Conservation (phyloP, 1,284 basidiomycete genomes). For the Fomitopsis pinicola region DNA sequence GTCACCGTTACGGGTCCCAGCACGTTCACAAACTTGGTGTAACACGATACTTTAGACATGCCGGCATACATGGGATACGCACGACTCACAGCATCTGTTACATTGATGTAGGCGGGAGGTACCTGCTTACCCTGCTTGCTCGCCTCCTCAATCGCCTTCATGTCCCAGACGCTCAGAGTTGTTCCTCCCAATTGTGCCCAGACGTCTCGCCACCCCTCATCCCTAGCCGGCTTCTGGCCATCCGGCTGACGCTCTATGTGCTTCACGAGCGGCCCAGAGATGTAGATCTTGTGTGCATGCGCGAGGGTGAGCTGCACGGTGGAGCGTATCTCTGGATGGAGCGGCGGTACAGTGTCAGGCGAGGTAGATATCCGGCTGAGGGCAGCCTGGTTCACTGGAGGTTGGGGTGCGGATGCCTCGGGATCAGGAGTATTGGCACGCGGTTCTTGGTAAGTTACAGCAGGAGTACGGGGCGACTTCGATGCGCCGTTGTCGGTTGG, state of each 20-base stretch:
- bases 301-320: conserved; percentile 64
- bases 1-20: conserved; percentile 69
- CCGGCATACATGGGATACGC: conserved; percentile 1
- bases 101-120: conserved; percentile 83
- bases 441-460: background rate
- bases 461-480: background rate
- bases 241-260: conserved; percentile 73
- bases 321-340: conserved; percentile 78
- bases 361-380: conserved; percentile 2
- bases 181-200: conserved; percentile 95
- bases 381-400: conserved; percentile 15
- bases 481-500: background rate
- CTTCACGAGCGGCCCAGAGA: conserved; percentile 74
- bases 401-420: conserved; percentile 7
- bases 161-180: conserved; percentile 89
- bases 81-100: conserved; percentile 75
- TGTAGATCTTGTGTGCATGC: conserved; percentile 77
- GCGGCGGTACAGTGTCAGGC: conserved; percentile 25
- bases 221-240: conserved; percentile 64
- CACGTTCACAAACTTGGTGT: conserved; percentile 61
- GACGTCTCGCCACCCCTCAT: conserved; percentile 88
- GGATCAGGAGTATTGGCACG: background rate
- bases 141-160: conserved; percentile 79
- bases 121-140: conserved; percentile 78
- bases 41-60: conserved; percentile 6